Base-by-base conservation (phyloP, 495 filamentous ascomycete species). In the Penicillium dipodomyicola region DNA sequence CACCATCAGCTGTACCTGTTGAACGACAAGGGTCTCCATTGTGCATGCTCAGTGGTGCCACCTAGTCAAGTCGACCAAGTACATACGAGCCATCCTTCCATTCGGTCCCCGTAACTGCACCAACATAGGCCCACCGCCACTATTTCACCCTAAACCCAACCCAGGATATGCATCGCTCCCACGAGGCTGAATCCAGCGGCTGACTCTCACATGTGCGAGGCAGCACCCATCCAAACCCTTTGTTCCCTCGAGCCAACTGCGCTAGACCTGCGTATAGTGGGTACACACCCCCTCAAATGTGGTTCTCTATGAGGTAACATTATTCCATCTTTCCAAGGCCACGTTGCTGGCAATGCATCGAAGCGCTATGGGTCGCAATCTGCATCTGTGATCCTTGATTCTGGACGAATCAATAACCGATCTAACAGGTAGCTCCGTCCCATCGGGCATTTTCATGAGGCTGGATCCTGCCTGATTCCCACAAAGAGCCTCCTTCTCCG, bases 221-320 rank as follows among this genome's bases (percentile, higher is more conserved):
- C 1, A 22, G n/a, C n/a, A n/a, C 5, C n/a, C 25, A 9, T n/a
- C 23, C 17, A 30, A 30, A 27, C 23, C 23, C 9, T 30, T 40
- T 39, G 4, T 37, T 25, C 32, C 22, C 23, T 30, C 35, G 19
- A 29, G 23, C 35, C 25, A 12, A 30, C 17, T 49, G 11, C 35
- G 20, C 29, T 39, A n/a, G 17, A 20, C 22, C 12, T 50, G 54
- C 48, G 50, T 50, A 50, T 33, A 30, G 27, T 49, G 25, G 19
- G 23, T 27, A 15, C 10, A 48, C n/a, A 17, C 45, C 25, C 17
- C 8, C 27, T 15, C 20, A 15, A 4, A 15, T 27, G 14, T n/a
- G 8, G 27, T 17, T 39, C 29, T 6, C 19, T 20, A 10, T 9
- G 25, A 17, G 29, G n/a, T 0, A 30, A n/a, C 10, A 29, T 29